A percentile compares a stretch with the other conserved stretches of the same genome.
Conservation (phyloP, 1,284 basidiomycete species). For the Tremellales sp. region DNA sequence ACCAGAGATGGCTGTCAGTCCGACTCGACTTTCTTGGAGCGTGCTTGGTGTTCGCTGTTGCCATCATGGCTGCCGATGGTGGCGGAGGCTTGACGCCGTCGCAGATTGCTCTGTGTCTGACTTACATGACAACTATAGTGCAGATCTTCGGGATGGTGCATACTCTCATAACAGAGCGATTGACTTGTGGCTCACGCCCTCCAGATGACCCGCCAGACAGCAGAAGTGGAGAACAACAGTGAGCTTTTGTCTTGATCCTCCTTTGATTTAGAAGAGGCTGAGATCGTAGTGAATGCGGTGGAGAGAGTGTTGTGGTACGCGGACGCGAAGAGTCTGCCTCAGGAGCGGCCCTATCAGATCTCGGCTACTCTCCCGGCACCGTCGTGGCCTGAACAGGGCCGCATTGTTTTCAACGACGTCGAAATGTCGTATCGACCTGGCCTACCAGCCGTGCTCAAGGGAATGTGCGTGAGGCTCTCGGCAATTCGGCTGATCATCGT, state of each 20-base stretch:
- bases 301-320: conserved; percentile 65
- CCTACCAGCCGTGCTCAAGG: conserved; percentile 52
- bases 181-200: too few relatives aligned
- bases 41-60: conserved; percentile 61
- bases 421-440: conserved; percentile 51
- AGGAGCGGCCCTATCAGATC: conserved; percentile 63
- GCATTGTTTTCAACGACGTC: conserved; percentile 41
- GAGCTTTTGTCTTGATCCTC: conserved; percentile 1
- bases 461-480: conserved; percentile 35
- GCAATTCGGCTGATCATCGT: not conserved
- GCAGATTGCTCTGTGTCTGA: conserved; percentile 67
- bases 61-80: conserved; percentile 49
- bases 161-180: conserved; percentile 1
- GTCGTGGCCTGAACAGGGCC: conserved; percentile 42
- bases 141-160: conserved; percentile 55
- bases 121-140: conserved; percentile 55
- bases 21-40: conserved; percentile 71
- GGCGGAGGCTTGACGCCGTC: conserved; percentile 59
- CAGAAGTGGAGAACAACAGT: conserved; percentile 59
- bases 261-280: too few relatives aligned
- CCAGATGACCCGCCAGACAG: conserved; percentile 56
- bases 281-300: conserved; percentile 59
- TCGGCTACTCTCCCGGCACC: conserved; percentile 54
- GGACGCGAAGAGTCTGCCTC: conserved; percentile 55
- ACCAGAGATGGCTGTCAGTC: conserved; percentile 66